Evolutionary conservation across 1,284 basidiomycete genomes (phyloP).

Genomic region (Stereum hirsutum): DNA sequence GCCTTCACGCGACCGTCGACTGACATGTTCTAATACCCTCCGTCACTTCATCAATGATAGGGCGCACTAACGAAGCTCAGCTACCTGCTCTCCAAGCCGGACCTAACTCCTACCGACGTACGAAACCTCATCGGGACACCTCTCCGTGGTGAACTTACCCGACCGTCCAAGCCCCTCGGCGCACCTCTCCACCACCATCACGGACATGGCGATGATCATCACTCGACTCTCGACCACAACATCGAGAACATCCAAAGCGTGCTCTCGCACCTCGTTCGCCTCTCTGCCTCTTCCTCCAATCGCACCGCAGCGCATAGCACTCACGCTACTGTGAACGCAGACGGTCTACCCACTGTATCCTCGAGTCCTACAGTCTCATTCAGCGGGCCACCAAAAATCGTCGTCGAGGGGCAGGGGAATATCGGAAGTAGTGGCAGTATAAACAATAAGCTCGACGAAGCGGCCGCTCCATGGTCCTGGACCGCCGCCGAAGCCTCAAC

Average conservation of each 20-base stretch:
- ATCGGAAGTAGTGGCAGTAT: too few relatives aligned
- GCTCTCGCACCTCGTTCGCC: slow-evolving; percentile 56
- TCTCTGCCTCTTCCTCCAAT: slow-evolving; percentile 39
- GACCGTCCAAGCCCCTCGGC: slow-evolving; percentile 19
- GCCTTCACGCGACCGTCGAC: neutral
- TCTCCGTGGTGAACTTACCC: slow-evolving; percentile 82
- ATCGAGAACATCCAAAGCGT: slow-evolving; percentile 54
- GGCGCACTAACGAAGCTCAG: slow-evolving; percentile 80
- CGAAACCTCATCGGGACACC: slow-evolving; percentile 72
- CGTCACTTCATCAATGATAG: slow-evolving; percentile 6
- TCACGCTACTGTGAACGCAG: too few relatives aligned
- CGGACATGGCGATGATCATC: too few relatives aligned
- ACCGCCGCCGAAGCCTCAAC: slow-evolving; percentile 64
- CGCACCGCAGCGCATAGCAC: too few relatives aligned
- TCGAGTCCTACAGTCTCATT: too few relatives aligned
- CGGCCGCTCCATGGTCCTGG: slow-evolving; percentile 65
- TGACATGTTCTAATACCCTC: slow-evolving; percentile 1
- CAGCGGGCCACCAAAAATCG: slow-evolving; percentile 41
- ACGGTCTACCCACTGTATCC: slow-evolving; percentile 15
- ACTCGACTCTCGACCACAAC: slow-evolving; percentile 36
- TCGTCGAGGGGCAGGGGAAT: too few relatives aligned
- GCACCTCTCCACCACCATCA: slow-evolving; percentile 18
- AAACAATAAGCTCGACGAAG: slow-evolving; percentile 22
- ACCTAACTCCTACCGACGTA: slow-evolving; percentile 60
- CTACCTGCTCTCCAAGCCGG: slow-evolving; percentile 82